Evolutionary conservation across 2,329 filamentous ascomycete genomes (phyloP).

Genomic region (Xylaria sp.): DNA sequence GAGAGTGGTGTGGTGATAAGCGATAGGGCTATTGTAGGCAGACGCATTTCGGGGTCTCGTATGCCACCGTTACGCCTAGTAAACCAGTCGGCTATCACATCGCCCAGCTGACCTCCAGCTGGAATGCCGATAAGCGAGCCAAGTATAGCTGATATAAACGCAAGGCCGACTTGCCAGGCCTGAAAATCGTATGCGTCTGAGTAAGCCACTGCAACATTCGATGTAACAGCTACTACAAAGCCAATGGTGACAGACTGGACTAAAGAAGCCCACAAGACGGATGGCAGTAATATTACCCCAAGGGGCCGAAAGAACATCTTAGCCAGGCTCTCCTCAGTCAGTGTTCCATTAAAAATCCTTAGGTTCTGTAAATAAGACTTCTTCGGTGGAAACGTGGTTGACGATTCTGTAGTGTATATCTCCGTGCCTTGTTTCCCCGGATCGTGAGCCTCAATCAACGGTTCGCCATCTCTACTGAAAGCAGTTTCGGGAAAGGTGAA

Average conservation of each 20-base stretch:
- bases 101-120: slow-evolving; percentile 59
- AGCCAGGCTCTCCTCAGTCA: slow-evolving; percentile 59
- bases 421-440: neutral
- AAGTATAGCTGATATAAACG: slow-evolving; percentile 60
- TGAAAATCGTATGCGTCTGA: slow-evolving; percentile 55
- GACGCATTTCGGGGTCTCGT: slow-evolving; percentile 69
- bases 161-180: slow-evolving; percentile 60
- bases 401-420: neutral
- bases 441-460: neutral
- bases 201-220: slow-evolving; percentile 61
- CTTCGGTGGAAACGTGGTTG: slow-evolving; percentile 34
- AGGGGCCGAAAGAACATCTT: slow-evolving; percentile 62
- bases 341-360: slow-evolving; percentile 53
- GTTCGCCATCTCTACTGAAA: slow-evolving; percentile 51
- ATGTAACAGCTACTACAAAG: slow-evolving; percentile 64
- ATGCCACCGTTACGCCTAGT: slow-evolving; percentile 65
- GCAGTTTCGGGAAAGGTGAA: slow-evolving; percentile 67
- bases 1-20: slow-evolving; percentile 60
- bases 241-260: slow-evolving; percentile 65
- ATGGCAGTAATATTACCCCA: slow-evolving; percentile 60
- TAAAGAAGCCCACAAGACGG: slow-evolving; percentile 65
- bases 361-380: slow-evolving; percentile 52
- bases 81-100: slow-evolving; percentile 59
- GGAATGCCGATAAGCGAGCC: slow-evolving; percentile 61
- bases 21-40: slow-evolving; percentile 63